Conservation (phyloP, 2,329 filamentous ascomycete genomes). For the Cryphonectria nitschkei region DNA sequence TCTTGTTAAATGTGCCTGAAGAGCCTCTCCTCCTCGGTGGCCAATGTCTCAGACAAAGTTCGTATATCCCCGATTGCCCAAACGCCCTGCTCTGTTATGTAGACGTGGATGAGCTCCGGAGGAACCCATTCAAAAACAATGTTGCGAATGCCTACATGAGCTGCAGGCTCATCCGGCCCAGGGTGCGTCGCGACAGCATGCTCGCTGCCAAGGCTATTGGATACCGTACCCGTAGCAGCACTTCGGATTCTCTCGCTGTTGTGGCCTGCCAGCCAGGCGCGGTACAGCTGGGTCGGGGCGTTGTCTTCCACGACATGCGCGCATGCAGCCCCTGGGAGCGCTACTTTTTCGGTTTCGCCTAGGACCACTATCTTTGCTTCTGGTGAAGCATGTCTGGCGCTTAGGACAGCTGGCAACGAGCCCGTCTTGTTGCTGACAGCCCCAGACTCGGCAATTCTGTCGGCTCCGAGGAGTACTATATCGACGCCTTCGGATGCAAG, state of each 20-base stretch:
- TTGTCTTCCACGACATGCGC: conserved; percentile 55
- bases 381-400: conserved; percentile 53
- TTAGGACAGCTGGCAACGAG: conserved; percentile 61
- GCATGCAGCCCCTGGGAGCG: conserved; percentile 46
- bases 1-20: conserved; percentile 46
- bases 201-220: conserved; percentile 13
- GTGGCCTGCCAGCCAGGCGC: conserved; percentile 47
- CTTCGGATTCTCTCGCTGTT: conserved; percentile 33
- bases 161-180: conserved; percentile 7
- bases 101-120: conserved; percentile 52
- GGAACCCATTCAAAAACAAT: conserved; percentile 67
- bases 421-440: conserved; percentile 71
- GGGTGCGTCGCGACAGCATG: neutral
- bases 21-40: conserved; percentile 42
- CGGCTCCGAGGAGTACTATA: conserved; percentile 65
- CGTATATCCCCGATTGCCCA: conserved; percentile 45
- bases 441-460: conserved; percentile 60
- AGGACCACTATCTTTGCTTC: conserved; percentile 56
- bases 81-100: conserved; percentile 58
- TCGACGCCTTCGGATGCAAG: conserved; percentile 56
- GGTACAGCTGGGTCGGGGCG: conserved; percentile 52
- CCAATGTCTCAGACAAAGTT: conserved; percentile 43
- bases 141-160: conserved; percentile 46
- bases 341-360: conserved; percentile 65
- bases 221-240: conserved; percentile 31